Percentiles rank a stretch among this genome's conserved stretches.
phyloP scores from a whole-genome alignment of 805 yeast species.

The Cyberlindnera misumaiensis region DNA sequence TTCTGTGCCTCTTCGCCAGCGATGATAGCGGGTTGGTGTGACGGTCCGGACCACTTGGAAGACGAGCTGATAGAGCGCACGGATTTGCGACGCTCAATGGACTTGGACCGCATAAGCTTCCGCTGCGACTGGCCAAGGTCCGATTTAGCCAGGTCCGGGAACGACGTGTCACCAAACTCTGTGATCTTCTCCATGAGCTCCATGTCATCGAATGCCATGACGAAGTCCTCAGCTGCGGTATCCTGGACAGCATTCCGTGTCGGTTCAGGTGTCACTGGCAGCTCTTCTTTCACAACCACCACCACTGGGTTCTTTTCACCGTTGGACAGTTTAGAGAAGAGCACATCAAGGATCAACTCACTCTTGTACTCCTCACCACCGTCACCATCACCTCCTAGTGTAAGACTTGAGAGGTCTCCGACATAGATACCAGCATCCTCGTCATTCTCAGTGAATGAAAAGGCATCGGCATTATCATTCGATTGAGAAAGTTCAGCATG shows the following conservation, averaged over 20 bases:
- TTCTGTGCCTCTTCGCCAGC: background rate
- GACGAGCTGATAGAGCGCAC: conserved; percentile 24
- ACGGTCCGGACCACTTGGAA: conserved; percentile 12
- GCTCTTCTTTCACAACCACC: background rate
- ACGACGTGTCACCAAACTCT: conserved; percentile 35
- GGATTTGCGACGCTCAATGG: conserved; percentile 30
- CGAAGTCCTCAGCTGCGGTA: conserved; percentile 11
- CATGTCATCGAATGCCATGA: conserved; percentile 25
- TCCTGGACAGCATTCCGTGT: background rate
- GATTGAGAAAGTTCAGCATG: background rate
- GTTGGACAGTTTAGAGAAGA: conserved; percentile 4
- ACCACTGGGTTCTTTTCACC: background rate
- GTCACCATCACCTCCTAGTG: conserved; percentile 14
- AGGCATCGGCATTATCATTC: conserved; percentile 8
- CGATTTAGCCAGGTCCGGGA: conserved; percentile 26
- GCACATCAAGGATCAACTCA: conserved; percentile 1
- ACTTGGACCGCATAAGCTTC: conserved; percentile 27
- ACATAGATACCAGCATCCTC: conserved; percentile 16
- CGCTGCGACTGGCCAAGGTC: conserved; percentile 26
- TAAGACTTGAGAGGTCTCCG: conserved; percentile 6
- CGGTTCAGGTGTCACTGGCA: background rate
- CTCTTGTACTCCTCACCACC: conserved; percentile 5
- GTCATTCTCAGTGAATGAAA: conserved; percentile 22
- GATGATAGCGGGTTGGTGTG: conserved; percentile 6
- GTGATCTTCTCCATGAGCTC: conserved; percentile 33